Evolutionary conservation across 2,329 filamentous ascomycete species (phyloP), one percentile per base, ranked within the genome.

Genomic region (Lecanicillium sp.): DNA sequence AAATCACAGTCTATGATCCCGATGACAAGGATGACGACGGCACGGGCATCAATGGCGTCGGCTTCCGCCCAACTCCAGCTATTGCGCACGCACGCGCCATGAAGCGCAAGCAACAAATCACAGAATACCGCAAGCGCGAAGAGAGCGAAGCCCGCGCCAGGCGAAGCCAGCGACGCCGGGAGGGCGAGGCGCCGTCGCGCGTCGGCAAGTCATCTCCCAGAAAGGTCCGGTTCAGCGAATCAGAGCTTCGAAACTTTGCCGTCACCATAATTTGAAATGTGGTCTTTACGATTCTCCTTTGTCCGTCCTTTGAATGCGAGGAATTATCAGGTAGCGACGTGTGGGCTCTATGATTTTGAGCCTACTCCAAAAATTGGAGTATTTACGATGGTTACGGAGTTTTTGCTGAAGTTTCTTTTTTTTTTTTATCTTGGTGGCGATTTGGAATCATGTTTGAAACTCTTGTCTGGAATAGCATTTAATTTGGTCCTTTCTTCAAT

Each of bases 1-100:
- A 84, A 58, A 84, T 85, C 51, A 84, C 81, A 2, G 71, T 83
- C 23, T 81, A 84, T 60, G 77, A 83, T 55, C 77, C 79, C 1
- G 69, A 79, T 33, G 81, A 84, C 58, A 72, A 77, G 52, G 81
- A 85, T 53, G 81, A 85, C 56, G 81, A 85, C 57, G 81, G 81
- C 43, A 78, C 75, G 3, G 81, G 81, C 19, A 79, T 85, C 57
- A 84, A 85, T 59, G 81, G 81, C 5, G 79, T 85, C 51, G 81
- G 81, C 1, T 85, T 84, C 65, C 79, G 74, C 56, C 81, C 81
- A 2, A 83, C 79, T 0, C 71, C 80, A 5, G 79, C 78, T 17
- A 69, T 83, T 37, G 80, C 79, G 6, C 73, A 79, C 49, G 73
- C 75, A 4, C 72, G 81, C 15, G 67, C 73, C 2, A 69, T 77